phyloP scores from a whole-genome alignment of 495 filamentous ascomycete genomes.

The Cenococcum geophilum region DNA sequence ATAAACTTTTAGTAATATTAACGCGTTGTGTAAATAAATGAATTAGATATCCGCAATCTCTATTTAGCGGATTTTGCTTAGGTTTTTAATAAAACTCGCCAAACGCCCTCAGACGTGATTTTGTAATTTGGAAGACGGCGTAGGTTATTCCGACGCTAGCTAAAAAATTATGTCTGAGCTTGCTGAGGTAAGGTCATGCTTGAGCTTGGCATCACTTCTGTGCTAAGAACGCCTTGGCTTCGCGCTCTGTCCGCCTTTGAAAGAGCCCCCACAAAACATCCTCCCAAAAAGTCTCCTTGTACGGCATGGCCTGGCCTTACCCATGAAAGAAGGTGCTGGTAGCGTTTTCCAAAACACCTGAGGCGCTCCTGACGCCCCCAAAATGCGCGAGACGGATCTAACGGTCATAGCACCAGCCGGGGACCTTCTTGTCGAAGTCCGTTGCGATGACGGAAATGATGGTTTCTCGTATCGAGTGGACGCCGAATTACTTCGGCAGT shows the following conservation, averaged over 20 bases:
- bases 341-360: neutral
- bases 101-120: too few relatives aligned
- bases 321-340: conserved; percentile 15
- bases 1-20: too few relatives aligned
- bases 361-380: neutral
- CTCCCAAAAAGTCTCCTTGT: neutral
- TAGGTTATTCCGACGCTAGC: too few relatives aligned
- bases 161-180: too few relatives aligned
- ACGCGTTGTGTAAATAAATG: too few relatives aligned
- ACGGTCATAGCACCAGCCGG: conserved; percentile 45
- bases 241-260: neutral
- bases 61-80: too few relatives aligned
- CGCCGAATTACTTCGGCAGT: conserved; percentile 37
- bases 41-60: too few relatives aligned
- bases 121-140: too few relatives aligned
- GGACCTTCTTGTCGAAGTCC: conserved; percentile 50
- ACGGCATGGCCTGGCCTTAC: conserved; percentile 27
- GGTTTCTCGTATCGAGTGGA: conserved; percentile 39
- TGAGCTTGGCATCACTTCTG: too few relatives aligned
- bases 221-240: too few relatives aligned
- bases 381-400: conserved; percentile 3
- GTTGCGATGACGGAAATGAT: conserved; percentile 23
- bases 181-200: too few relatives aligned
- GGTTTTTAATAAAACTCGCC: too few relatives aligned
- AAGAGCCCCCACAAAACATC: neutral